A percentile compares a stretch with the other conserved stretches of the same genome.
phyloP scores from a whole-genome alignment of 352 stramenopile species.

The Thraustochytrium sp. region DNA sequence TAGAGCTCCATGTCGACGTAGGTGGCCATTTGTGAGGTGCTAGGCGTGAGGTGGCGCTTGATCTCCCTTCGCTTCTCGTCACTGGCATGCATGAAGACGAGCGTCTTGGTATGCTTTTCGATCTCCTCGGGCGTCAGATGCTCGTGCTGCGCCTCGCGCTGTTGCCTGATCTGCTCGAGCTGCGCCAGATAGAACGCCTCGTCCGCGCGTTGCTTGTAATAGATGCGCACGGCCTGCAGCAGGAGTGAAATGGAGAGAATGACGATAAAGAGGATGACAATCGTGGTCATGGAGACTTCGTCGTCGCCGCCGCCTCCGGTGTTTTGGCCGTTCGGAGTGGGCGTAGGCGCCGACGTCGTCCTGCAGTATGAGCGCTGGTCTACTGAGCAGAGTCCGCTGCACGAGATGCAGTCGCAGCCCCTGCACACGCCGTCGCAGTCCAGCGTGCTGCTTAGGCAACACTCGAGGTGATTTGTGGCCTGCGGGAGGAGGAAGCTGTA shows the following conservation, averaged over 20 bases:
- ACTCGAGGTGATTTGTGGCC: background rate
- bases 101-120: background rate
- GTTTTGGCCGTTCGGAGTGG: background rate
- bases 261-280: no score
- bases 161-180: no score
- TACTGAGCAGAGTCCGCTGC: background rate
- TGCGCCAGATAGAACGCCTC: no score
- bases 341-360: background rate
- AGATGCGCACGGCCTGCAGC: no score
- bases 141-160: background rate
- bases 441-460: background rate
- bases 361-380: background rate
- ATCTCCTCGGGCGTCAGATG: background rate
- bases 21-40: no score
- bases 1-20: background rate
- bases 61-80: background rate
- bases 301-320: no score
- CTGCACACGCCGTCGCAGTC: background rate
- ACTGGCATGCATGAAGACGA: background rate
- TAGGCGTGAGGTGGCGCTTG: background rate
- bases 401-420: background rate
- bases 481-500: background rate
- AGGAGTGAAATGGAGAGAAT: no score
- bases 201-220: no score
- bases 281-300: no score